These are phyloP conservation scores for Phytopythium ostracodes DNA, from an alignment of 352 stramenopile species.

Conservation along the genomic window DNA sequence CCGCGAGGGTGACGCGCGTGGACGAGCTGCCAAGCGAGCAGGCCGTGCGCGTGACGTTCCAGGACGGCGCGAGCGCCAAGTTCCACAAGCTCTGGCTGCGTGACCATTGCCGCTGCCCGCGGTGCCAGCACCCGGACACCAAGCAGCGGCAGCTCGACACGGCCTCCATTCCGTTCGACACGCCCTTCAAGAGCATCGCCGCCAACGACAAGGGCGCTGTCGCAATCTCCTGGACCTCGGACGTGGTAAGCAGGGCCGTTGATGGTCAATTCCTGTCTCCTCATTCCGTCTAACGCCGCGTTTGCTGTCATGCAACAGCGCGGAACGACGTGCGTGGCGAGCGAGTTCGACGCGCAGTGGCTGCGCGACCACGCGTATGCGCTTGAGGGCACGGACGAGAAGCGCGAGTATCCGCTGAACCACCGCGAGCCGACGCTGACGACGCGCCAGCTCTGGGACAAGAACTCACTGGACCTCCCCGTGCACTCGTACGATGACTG, in stretches of 20 bases:
- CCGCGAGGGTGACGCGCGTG: conserved; percentile 27
- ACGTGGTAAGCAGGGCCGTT: conserved; percentile 29
- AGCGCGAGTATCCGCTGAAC: conserved; percentile 36
- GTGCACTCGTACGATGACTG: conserved; percentile 35
- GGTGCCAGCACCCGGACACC: conserved; percentile 68
- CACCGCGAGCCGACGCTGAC: conserved; percentile 52
- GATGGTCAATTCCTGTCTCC: not conserved
- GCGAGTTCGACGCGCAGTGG: conserved; percentile 69
- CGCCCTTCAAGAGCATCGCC: conserved; percentile 31
- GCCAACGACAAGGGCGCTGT: conserved; percentile 31
- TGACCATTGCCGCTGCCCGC: conserved; percentile 71
- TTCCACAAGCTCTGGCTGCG: conserved; percentile 87
- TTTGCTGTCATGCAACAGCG: conserved; percentile 17
- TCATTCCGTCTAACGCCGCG: not conserved
- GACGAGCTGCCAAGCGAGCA: conserved; percentile 44
- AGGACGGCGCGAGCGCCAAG: conserved; percentile 68
- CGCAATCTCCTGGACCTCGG: conserved; percentile 52
- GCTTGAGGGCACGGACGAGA: conserved; percentile 18
- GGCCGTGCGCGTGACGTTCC: conserved; percentile 66
- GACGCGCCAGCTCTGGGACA: conserved; percentile 51
- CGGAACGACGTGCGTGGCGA: conserved; percentile 49
- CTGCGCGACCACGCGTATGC: conserved; percentile 72
- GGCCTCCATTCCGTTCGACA: conserved; percentile 64
- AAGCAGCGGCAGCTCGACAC: conserved; percentile 74
- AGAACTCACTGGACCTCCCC: conserved; percentile 38